A percentile compares a stretch with the other conserved stretches of the same genome.
Conservation (phyloP, 2,329 filamentous ascomycete genomes). For the Paraphaeosphaeria minitans region DNA sequence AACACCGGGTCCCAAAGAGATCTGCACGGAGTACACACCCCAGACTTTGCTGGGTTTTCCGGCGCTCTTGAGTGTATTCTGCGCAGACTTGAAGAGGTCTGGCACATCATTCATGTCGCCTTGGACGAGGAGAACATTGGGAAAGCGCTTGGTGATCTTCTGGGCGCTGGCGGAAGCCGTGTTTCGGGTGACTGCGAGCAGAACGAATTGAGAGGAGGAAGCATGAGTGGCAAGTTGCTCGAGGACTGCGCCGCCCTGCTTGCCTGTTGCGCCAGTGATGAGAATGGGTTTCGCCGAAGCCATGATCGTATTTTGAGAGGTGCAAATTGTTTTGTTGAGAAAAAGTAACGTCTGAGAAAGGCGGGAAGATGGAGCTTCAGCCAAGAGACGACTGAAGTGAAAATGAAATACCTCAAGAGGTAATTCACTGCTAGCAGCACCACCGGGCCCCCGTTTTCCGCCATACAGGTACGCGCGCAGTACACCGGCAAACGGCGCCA, state of each 20-base stretch:
- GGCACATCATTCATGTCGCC: constrained; percentile 61
- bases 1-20: constrained; percentile 51
- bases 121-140: constrained; percentile 60
- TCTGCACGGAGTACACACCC: constrained; percentile 68
- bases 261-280: constrained; percentile 54
- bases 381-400: not conserved
- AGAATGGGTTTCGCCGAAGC: constrained; percentile 48
- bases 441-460: constrained; percentile 7
- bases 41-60: constrained; percentile 51
- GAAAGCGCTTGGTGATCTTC: constrained; percentile 51
- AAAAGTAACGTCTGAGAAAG: not conserved
- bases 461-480: not conserved
- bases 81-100: constrained; percentile 56
- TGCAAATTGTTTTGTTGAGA: not conserved
- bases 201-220: constrained; percentile 50
- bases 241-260: constrained; percentile 54
- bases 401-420: not conserved
- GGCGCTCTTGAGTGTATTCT: constrained; percentile 43
- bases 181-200: constrained; percentile 67
- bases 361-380: not conserved
- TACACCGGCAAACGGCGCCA: not conserved
- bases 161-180: constrained; percentile 57
- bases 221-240: constrained; percentile 47
- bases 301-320: constrained; percentile 22
- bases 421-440: not conserved